phyloP scores from a whole-genome alignment of 2,329 filamentous ascomycete genomes.

The Alternaria arborescens region DNA sequence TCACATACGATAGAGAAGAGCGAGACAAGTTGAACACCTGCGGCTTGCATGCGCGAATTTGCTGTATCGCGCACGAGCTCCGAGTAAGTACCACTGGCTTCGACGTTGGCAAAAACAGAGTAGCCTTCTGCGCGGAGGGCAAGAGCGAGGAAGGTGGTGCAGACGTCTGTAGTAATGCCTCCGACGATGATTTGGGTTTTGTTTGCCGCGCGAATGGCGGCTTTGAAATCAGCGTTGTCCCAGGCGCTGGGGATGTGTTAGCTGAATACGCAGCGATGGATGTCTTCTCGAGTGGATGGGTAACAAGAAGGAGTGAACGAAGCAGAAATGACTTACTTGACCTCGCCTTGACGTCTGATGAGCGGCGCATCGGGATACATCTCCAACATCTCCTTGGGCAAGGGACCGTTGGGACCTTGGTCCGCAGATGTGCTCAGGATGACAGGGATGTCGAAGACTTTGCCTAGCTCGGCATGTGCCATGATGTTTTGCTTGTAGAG shows the following conservation, averaged over 20 bases:
- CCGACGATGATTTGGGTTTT: constrained; percentile 76
- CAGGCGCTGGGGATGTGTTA: constrained; percentile 61
- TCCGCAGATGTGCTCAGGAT: constrained; percentile 76
- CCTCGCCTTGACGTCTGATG: constrained; percentile 74
- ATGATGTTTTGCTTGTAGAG: constrained; percentile 73
- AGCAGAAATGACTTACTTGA: constrained; percentile 57
- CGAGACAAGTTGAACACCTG: constrained; percentile 71
- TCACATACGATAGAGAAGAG: constrained; percentile 72
- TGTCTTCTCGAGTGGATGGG: neutral
- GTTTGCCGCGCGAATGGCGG: constrained; percentile 69
- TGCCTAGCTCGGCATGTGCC: constrained; percentile 71
- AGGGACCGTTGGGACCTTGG: constrained; percentile 73
- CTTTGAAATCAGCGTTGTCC: constrained; percentile 75
- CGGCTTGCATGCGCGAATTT: constrained; percentile 71
- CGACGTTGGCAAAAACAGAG: constrained; percentile 76
- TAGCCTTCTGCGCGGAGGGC: constrained; percentile 75
- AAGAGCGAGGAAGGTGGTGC: constrained; percentile 77
- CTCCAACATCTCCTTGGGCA: constrained; percentile 73
- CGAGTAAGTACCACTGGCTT: constrained; percentile 73
- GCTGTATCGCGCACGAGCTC: constrained; percentile 68
- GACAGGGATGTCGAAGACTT: constrained; percentile 72
- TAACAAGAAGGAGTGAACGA: neutral
- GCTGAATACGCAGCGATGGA: neutral
- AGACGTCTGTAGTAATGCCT: constrained; percentile 79
- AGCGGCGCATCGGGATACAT: constrained; percentile 73